Percentiles rank a stretch among this genome's conserved stretches.
Evolutionary conservation across 768 basidiomycete species (phyloP).

Genomic region (Leccinum truebloodii): DNA sequence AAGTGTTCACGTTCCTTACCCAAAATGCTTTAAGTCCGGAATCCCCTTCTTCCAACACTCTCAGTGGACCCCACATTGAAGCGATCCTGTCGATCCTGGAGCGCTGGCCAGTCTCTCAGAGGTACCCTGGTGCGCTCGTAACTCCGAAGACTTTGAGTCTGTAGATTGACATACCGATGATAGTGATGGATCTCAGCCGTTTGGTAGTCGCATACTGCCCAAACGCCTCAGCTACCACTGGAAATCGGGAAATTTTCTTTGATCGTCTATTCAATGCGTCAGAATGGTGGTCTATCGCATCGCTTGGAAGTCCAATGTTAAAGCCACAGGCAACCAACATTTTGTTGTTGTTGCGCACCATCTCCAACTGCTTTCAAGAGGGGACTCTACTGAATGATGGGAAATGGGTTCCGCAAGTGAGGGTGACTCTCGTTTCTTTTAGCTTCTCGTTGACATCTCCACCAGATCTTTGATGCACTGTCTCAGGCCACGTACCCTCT

Average conservation of each 20-base stretch:
- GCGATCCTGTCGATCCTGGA: conserved; percentile 62
- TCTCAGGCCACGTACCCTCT: conserved; percentile 49
- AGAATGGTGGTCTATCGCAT: conserved; percentile 52
- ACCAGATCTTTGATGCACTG: conserved; percentile 59
- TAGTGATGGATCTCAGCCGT: conserved; percentile 86
- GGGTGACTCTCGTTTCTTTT: conserved; percentile 6
- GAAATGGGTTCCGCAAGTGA: conserved; percentile 54
- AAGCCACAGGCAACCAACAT: conserved; percentile 86
- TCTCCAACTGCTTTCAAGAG: conserved; percentile 80
- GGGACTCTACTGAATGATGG: conserved; percentile 43
- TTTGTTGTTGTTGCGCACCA: conserved; percentile 71
- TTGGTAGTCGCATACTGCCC: conserved; percentile 68
- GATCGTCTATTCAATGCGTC: conserved; percentile 65
- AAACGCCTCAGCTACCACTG: conserved; percentile 46
- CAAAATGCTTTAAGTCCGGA: conserved; percentile 44
- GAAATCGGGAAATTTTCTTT: conserved; percentile 53
- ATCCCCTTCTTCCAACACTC: conserved; percentile 28
- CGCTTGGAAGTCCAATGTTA: conserved; percentile 54
- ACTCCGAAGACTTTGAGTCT: background rate
- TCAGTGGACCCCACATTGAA: conserved; percentile 56
- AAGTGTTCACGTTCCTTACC: conserved; percentile 60
- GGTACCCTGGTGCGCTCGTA: conserved; percentile 62
- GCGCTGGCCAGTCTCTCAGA: conserved; percentile 71
- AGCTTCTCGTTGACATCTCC: conserved; percentile 7
- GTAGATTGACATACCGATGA: conserved; percentile 1